Base-by-base conservation (phyloP, 2,329 filamentous ascomycete genomes). In the Escovopsis sp. region DNA sequence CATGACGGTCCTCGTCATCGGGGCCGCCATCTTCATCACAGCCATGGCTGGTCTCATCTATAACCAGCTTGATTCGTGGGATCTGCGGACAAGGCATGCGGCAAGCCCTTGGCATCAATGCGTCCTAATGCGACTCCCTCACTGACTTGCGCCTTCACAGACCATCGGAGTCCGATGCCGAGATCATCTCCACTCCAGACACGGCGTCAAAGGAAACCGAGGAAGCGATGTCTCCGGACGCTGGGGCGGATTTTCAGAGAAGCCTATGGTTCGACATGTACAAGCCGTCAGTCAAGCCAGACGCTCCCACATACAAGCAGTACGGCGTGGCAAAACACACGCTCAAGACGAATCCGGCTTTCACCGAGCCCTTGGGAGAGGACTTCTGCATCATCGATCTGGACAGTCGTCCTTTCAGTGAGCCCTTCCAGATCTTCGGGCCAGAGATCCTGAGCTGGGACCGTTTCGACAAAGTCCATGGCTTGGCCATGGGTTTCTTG, bases 311-410 rank as follows among this genome's bases (percentile, higher is more conserved):
- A 12, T 64, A 61, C 48, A 42, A 49, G 11, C 54, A 54, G 0
- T 59, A 47, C 8, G 57, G 60, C 29, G 60, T 57, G 25, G 57
- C 60, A 35, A 51, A 59, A 20, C 57, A 51, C 48, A 48, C 55
- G 9, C 52, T 63, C 8, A 51, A 46, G 7, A 43, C 53, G n/a
- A n/a, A 44, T 3, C 39, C 52, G 14, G 50, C 54, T n/a, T 65
- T 60, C 50, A 56, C 50, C 9, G 44, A 58, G 33, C 43, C 51
- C 8, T 47, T 67, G 33, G 58, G 61, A 40, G 52, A 63, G 47
- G 54, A 63, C 2, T 50, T 67, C 7, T 66, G 63, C 58, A 65
- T 67, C 47, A 62, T 67, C 47, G 64, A 67, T 43, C 54, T 67
- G 37, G 65, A 67, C 50, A 65, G 60, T 49, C 62, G 65, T 27